Evolutionary conservation across 2,329 filamentous ascomycete genomes (phyloP), one percentile per base, ranked within the genome.

Genomic region (Pyricularia sp.): DNA sequence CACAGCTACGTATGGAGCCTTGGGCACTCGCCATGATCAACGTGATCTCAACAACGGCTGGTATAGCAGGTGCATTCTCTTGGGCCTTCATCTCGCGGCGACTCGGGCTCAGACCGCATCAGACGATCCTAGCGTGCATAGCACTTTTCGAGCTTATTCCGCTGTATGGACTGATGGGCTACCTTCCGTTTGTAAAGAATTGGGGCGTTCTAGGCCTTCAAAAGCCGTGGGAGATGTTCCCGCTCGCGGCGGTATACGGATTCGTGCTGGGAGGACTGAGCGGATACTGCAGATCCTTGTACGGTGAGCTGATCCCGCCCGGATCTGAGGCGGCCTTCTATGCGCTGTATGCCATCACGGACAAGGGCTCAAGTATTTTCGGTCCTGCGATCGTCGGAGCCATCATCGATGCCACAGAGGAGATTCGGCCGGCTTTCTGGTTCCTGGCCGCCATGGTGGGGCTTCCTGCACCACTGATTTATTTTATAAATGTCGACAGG

Each of bases 321-420:
- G 94, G 94, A 4, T 96, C 89, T 33, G 94, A 99, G 76, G 93
- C 94, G 0, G 93, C 93, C 0, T 99, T 99, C 73, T 99, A 96
- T 73, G 93, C 93, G 0, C 81, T 99, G 1, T 99, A 97, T 73
- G 94, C 94, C 44, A 97, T 97, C 68, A 97, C 94, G 1, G 94
- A 99, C 75, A 99, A 99, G 75, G 93, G 93, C 0, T 94, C 90
- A 26, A 96, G 90, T 72, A 82, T 97, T 2, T 97, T 99, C 75
- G 94, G 94, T 0, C 94, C 94, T 0, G 89, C 91, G 0, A 93
- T 99, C 72, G 94, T 99, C 0, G 94, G 93, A 1, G 86, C 87
- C 13, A 96, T 99, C 68, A 96, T 94, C 13, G 93, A 97, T 75
- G 84, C 80, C 63, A 88, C 88, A 31, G 90, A 90, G 5, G 87